phyloP scores from a whole-genome alignment of 1,139 yeast species.

The Pneumocystis oryctolagi region DNA sequence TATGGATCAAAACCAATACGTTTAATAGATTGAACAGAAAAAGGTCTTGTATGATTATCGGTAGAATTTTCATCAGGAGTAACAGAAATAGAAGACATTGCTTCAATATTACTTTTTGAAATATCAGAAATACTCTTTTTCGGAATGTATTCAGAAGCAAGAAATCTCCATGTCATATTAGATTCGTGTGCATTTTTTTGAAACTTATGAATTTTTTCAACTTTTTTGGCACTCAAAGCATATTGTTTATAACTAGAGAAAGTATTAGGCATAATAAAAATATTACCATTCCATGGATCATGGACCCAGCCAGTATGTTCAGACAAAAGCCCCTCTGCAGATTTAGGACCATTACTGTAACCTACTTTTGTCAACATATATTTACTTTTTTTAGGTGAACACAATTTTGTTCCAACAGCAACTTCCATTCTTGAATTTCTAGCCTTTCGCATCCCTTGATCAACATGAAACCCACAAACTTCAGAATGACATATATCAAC shows the following conservation, averaged over 20 bases:
- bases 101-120: background rate
- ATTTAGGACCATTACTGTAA: background rate
- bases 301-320: background rate
- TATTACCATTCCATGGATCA: background rate
- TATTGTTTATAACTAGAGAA: background rate
- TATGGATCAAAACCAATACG: background rate
- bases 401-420: constrained; percentile 10
- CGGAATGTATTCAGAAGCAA: background rate
- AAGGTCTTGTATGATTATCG: background rate
- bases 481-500: constrained; percentile 39
- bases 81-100: background rate
- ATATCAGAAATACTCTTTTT: background rate
- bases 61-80: background rate
- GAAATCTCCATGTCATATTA: background rate
- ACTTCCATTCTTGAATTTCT: constrained; percentile 15
- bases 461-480: constrained; percentile 61
- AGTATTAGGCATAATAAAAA: background rate
- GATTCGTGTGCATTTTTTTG: background rate
- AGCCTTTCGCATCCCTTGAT: constrained; percentile 38
- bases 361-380: background rate
- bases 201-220: background rate
- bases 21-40: background rate
- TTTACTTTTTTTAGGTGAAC: constrained; percentile 4
- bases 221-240: background rate
- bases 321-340: background rate